A percentile compares a stretch with the other conserved stretches of the same genome.
Evolutionary conservation across 1,284 basidiomycete species (phyloP).

Genomic region (Termitomyces sp.): DNA sequence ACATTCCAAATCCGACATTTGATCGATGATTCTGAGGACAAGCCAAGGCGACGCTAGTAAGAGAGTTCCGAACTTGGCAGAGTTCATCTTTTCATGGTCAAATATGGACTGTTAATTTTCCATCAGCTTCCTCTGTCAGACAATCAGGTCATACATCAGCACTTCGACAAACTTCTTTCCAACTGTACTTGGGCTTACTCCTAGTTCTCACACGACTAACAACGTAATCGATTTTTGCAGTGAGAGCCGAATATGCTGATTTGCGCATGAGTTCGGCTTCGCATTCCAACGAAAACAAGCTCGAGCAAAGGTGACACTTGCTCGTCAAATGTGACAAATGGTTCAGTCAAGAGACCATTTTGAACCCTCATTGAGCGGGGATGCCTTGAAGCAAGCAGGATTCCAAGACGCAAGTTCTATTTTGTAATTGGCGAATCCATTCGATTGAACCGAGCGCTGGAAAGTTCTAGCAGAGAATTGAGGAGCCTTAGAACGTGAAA

Average conservation of each 20-base stretch:
- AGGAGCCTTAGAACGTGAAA: no score
- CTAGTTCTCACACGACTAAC: neutral
- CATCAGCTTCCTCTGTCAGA: no score
- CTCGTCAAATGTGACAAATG: no score
- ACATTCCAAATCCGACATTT: conserved; percentile 20
- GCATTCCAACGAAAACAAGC: no score
- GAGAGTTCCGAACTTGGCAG: no score
- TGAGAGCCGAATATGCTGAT: neutral
- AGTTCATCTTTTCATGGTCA: neutral
- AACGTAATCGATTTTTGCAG: neutral
- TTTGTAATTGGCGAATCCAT: neutral
- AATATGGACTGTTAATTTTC: no score
- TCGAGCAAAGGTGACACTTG: no score
- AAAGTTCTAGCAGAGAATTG: neutral
- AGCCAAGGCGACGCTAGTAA: no score
- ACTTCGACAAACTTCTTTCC: neutral
- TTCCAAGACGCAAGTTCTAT: neutral
- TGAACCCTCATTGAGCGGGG: no score
- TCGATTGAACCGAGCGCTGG: neutral
- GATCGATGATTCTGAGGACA: conserved; percentile 26
- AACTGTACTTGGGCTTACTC: neutral
- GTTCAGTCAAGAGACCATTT: neutral
- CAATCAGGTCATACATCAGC: neutral
- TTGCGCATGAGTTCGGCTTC: no score
- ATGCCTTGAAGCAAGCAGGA: no score